Evolutionary conservation across 768 basidiomycete species (phyloP), one percentile per base, ranked within the genome.

Genomic region (Crepidotus variabilis): DNA sequence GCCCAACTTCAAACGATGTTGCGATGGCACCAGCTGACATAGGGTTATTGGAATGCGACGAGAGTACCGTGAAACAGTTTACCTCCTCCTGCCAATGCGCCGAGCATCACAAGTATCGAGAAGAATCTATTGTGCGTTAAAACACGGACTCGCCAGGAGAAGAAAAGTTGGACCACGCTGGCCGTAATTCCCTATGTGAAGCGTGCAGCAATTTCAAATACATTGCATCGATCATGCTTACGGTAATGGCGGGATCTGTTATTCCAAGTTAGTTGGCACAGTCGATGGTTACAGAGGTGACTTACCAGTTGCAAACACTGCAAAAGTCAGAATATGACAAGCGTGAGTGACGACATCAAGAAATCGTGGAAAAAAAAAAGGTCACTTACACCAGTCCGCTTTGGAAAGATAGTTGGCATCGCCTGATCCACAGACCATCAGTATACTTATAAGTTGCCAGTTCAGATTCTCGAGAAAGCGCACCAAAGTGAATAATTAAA

Each of bases 401-500:
- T 36, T 61, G 1, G 56, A 43, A 2, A 69, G 35, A 32, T 52
- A 59, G 0, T 13, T 11, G 33, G 36, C 18, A 28, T 69, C 61
- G 14, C 60, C 67, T 67, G 8, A 46, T 11, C 3, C 18, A 3
- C 39, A 51, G 34, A 5, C 32, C 10, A 43, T 50, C 9, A 56
- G 48, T 51, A 49, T 11, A 18, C 10, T 33, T 11, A 39, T 21
- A 20, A 7, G 10, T 32, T 23, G 10, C 16, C 18, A 13, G 21
- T 28, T 28, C 28, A 8, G 4, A 28, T 3, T 4, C 28, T 28
- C 10, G 2, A 45, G 52, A 50, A 8, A 46, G 60, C 69, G 6
- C 48, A 80, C 82, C 78, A 39, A 80, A 83, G 56, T 75, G 68
- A 10, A 66, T 63, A 34, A 83, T 74, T 28, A 83, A 69, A 6